Evolutionary conservation across 768 basidiomycete species (phyloP).

Genomic region (Boletus pseudo-olivaceus): DNA sequence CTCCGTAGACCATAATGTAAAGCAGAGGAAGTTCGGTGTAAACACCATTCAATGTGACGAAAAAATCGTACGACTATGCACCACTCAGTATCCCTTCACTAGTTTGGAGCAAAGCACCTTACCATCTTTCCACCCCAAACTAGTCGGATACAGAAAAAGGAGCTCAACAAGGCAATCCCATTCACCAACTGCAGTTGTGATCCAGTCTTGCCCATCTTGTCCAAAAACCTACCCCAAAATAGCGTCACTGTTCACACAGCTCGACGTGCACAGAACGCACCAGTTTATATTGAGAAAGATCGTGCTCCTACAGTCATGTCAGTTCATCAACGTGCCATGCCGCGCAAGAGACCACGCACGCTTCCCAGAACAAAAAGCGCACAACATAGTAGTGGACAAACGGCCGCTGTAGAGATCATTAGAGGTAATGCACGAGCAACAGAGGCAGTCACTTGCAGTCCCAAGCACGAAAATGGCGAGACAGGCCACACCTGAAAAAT

Average conservation of each 20-base stretch:
- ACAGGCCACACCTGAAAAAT: slow-evolving; percentile 54
- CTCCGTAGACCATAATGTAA: slow-evolving; percentile 49
- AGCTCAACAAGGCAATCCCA: slow-evolving; percentile 58
- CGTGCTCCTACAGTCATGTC: slow-evolving; percentile 52
- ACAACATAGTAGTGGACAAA: slow-evolving; percentile 78
- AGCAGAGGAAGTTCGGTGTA: slow-evolving; percentile 49
- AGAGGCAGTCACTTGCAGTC: slow-evolving; percentile 50
- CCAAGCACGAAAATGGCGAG: slow-evolving; percentile 59
- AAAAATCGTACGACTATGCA: slow-evolving; percentile 63
- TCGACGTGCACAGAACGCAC: slow-evolving; percentile 36
- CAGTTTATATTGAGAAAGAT: slow-evolving; percentile 88
- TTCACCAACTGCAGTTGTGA: slow-evolving; percentile 66
- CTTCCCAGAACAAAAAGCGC: slow-evolving; percentile 81
- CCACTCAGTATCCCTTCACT: slow-evolving; percentile 1
- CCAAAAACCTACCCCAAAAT: slow-evolving; percentile 54
- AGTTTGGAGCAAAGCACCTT: not conserved
- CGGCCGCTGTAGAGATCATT: slow-evolving; percentile 45
- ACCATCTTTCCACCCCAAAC: slow-evolving; percentile 61
- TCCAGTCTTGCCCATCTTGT: slow-evolving; percentile 73
- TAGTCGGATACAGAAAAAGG: slow-evolving; percentile 70
- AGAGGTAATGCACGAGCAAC: slow-evolving; percentile 1
- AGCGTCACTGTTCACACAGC: not conserved
- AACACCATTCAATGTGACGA: slow-evolving; percentile 53
- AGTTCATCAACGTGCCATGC: not conserved
- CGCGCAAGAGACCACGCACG: slow-evolving; percentile 37